Evolutionary conservation across 148 eudicot genomes (phyloP), one percentile per base, ranked within the genome.

Genomic region (Heliosperma pusillum): DNA sequence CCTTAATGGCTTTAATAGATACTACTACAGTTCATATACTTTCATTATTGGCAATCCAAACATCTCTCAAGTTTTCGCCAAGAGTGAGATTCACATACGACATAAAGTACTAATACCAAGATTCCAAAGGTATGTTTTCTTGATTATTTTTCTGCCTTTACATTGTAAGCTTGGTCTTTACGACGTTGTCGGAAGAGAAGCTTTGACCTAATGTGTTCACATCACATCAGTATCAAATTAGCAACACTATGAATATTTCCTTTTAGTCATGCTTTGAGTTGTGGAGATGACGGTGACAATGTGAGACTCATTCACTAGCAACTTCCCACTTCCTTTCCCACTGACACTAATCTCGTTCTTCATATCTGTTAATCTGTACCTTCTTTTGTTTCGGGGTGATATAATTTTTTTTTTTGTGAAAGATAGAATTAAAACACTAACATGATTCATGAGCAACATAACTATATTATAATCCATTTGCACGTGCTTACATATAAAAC

Each of bases 1-100:
- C 86, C 89, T 87, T 86, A 83, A 83, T 71, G 16, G 29, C 24
- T 56, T 62, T 68, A n/a, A 20, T 71, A 90, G 95, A 90, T 90
- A 81, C 59, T 90, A 36, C 59, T 82, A 62, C 95, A 90, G 75
- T 90, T 88, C 70, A 29, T 83, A 60, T 87, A 88, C 76, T 90
- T 76, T 74, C 85, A 77, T 27, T 60, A 75, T 78, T 80, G 80
- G 69, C 63, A 66, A 71, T 75, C 53, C 20, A 61, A 70, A 58
- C 70, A 56, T 78, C 77, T 60, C 44, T 12, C 59, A 4, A 70
- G 60, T 50, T 6, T 80, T 73, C 16, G 69, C 20, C 66, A 84
- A 75, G 78, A 44, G 69, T 50, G 78, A 75, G 70, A 66, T 50
- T 66, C 22, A 45, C 25, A 33, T 77, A 20, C 22, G 29, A 62